Base-by-base conservation (phyloP, 305 asterid genomes). In the Fraxinus ornus region DNA sequence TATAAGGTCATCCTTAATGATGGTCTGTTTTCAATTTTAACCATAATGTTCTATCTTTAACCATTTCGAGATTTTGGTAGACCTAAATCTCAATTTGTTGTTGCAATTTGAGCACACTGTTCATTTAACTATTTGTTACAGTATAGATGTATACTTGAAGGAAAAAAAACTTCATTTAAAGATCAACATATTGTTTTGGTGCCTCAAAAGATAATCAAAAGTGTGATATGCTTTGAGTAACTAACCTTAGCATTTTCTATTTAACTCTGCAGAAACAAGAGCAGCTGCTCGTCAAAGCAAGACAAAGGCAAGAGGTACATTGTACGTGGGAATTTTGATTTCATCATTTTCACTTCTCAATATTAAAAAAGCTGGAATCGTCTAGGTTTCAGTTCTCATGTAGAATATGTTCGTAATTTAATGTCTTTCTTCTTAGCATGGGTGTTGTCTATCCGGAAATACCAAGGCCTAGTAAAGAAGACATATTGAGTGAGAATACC, bases 301-400 rank as follows among this genome's bases (percentile, higher is more conserved):
- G 89, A 86, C 88, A 90, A 84, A 88, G 84, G 68, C 93, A 92
- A 84, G 93, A 93, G 98, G 98, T 96, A 94, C 21, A 80, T 66
- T 13, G 12, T 83, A 71, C 81, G 80, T 71, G 82, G 73, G 72
- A 47, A 47, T 13, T 73, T 86, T 86, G 80, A 78, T 12, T 49
- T 33, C 2, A 49, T 70, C 39, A 9, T 83, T 30, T 77, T 62
- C 52, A 33, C 32, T 41, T 6, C 30, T 13, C 4, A 70, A 70
- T 70, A 28, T 68, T 70, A 15, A 70, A n/a, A 62, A 22, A 64
- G 33, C 33, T 64, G 72, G 72, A 17, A 64, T 64, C 33, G 0
- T 64, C 33, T 3, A 64, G 6, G 15, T 64, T 24, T 64, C 33
- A 8, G n/a, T 64, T 64, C 33, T 21, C 17, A 8, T 9, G 30